Evolutionary conservation across 768 basidiomycete species (phyloP).

Genomic region (Rhizopogon roseolus): DNA sequence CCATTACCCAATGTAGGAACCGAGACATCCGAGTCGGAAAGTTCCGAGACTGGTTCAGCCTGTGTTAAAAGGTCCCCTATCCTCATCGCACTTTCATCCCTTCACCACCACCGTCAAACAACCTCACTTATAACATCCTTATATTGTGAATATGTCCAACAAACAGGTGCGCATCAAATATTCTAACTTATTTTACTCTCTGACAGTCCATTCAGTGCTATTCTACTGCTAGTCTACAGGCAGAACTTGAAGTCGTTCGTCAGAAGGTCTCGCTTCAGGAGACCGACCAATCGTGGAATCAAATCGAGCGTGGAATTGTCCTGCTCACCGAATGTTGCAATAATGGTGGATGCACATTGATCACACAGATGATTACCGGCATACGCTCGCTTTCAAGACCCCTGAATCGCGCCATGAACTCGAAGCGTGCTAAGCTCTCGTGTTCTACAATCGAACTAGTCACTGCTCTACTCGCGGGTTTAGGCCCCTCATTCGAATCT

Average conservation of each 20-base stretch:
- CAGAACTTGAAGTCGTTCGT: constrained; percentile 40
- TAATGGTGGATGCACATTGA: constrained; percentile 47
- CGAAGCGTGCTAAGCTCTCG: constrained; percentile 72
- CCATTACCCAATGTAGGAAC: too few relatives aligned
- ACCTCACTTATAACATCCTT: too few relatives aligned
- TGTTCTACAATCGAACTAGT: constrained; percentile 62
- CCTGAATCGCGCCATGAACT: constrained; percentile 55
- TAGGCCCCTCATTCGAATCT: constrained; percentile 62
- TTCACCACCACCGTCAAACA: too few relatives aligned
- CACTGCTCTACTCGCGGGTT: constrained; percentile 41
- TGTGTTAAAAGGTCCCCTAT: too few relatives aligned
- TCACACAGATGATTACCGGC: constrained; percentile 43
- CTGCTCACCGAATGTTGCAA: constrained; percentile 45
- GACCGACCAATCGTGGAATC: too few relatives aligned
- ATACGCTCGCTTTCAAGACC: constrained; percentile 51
- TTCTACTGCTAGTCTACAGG: constrained; percentile 19
- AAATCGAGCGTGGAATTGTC: too few relatives aligned
- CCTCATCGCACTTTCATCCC: too few relatives aligned
- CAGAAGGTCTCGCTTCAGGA: constrained; percentile 45
- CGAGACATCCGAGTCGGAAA: too few relatives aligned
- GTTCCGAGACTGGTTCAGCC: too few relatives aligned
- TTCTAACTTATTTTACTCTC: too few relatives aligned
- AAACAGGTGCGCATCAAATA: constrained; percentile 10
- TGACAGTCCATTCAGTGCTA: constrained; percentile 23
- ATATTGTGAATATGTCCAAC: too few relatives aligned